Evolutionary conservation across 345 rosid genomes (phyloP).

Genomic region (Trapa bicornis): DNA sequence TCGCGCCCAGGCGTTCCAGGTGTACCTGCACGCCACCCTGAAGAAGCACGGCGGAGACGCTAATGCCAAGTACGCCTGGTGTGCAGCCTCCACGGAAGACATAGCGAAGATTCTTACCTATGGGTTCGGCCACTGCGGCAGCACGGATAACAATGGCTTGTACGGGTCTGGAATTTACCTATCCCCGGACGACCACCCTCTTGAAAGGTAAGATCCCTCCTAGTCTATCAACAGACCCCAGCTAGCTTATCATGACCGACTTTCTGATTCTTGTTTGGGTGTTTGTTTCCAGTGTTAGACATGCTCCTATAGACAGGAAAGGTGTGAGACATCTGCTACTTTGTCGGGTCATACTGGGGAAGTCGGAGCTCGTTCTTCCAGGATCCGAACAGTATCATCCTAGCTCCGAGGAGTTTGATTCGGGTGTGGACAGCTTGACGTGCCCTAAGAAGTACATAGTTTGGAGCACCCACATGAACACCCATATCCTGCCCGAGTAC

Average conservation of each 20-base stretch:
- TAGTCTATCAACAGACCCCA: neutral
- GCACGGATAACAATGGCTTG: constrained; percentile 18
- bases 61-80: constrained; percentile 64
- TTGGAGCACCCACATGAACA: constrained; percentile 63
- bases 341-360: constrained; percentile 63
- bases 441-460: constrained; percentile 51
- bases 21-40: constrained; percentile 38
- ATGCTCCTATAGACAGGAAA: constrained; percentile 27
- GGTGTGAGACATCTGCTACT: constrained; percentile 58
- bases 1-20: constrained; percentile 40
- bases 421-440: constrained; percentile 45
- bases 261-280: neutral
- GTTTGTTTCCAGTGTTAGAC: constrained; percentile 29
- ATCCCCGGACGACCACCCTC: constrained; percentile 43
- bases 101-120: constrained; percentile 32
- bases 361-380: constrained; percentile 40
- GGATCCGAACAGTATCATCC: constrained; percentile 48
- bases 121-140: constrained; percentile 39
- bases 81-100: constrained; percentile 32
- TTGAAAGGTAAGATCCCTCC: constrained; percentile 36
- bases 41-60: constrained; percentile 34
- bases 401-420: constrained; percentile 49
- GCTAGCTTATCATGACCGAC: neutral
- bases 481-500: constrained; percentile 59
- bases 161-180: constrained; percentile 55